Evolutionary conservation across 192 early-diverging fungal genomes (phyloP), one percentile per base, ranked within the genome.

Genomic region (Coemansia sp.): DNA sequence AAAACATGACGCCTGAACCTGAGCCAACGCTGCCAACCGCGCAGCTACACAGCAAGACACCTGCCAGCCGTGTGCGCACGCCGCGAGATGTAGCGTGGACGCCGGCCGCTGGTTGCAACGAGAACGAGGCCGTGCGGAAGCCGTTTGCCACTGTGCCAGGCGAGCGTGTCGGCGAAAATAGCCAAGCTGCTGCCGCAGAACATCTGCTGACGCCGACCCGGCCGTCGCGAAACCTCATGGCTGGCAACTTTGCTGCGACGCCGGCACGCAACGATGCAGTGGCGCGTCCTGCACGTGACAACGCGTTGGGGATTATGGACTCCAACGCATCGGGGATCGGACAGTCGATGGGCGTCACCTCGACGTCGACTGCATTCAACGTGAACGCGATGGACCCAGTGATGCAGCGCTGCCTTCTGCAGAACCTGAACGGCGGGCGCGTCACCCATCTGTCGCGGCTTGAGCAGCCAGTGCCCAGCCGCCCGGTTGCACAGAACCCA

Each of bases 321-420:
- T 77, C 74, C 1, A 77, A 70, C 49, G 74, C 74, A 4, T 77
- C 74, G 2, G 74, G 74, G 1, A 70, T 77, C 10, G 62, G 44
- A 2, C 67, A 55, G 41, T 70, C 58, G 0, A 28, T 47, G 31
- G 62, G 60, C 7, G 58, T 62, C 15, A 77, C 67, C 4, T 77
- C 74, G 0, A 77, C 67, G 9, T 77, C 74, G 1, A 77, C 67
- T 0, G 67, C 74, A 23, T 70, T 77, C 58, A 60, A 68, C 21
- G 28, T 60, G 35, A 52, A 53, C 32, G 57, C 56, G 17, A 22
- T 57, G 3, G 72, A 75, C 34, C 61, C 72, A 2, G 45, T 58
- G 17, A 31, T 75, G 48, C 72, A 75, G 38, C 72, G 67, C 52
- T 64, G 44, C 44, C 45, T 75, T 25, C 45, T 75, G 23, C 72